Conservation (phyloP, 164 flowering plant species). For the Malania oleifera region DNA sequence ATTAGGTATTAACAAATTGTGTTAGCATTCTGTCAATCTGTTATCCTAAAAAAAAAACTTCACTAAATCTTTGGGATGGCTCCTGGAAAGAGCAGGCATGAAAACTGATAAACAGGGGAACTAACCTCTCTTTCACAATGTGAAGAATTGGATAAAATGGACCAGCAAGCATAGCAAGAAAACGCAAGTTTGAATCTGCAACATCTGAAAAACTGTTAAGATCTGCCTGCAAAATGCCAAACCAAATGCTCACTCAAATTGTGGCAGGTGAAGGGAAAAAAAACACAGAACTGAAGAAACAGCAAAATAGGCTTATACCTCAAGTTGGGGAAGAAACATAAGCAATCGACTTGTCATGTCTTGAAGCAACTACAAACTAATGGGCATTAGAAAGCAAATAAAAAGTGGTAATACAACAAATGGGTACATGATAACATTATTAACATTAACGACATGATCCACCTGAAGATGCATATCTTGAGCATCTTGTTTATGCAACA, state of each 20-base stretch:
- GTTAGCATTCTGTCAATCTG: no score
- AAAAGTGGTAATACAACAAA: constrained; percentile 15
- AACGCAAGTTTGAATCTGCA: constrained; percentile 56
- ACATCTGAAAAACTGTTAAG: constrained; percentile 58
- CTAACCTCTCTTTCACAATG: constrained; percentile 68
- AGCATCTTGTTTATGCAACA: constrained; percentile 71
- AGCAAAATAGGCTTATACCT: constrained; percentile 40
- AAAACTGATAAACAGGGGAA: constrained; percentile 5
- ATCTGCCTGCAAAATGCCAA: constrained; percentile 53
- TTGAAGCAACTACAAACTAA: constrained; percentile 77
- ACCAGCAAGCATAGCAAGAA: constrained; percentile 91
- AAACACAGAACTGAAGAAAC: background rate
- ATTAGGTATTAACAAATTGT: no score
- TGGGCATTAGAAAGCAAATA: constrained; percentile 26
- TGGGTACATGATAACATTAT: background rate
- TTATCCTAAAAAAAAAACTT: no score
- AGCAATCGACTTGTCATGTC: constrained; percentile 70
- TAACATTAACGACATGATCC: constrained; percentile 11
- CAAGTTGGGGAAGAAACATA: constrained; percentile 82
- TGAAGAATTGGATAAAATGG: constrained; percentile 86
- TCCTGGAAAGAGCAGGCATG: background rate
- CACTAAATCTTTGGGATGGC: no score
- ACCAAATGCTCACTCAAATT: constrained; percentile 9
- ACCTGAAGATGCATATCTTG: constrained; percentile 87
- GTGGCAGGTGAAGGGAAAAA: background rate